Conservation (phyloP, 2,329 filamentous ascomycete genomes). For the Clathrospora elynae region DNA sequence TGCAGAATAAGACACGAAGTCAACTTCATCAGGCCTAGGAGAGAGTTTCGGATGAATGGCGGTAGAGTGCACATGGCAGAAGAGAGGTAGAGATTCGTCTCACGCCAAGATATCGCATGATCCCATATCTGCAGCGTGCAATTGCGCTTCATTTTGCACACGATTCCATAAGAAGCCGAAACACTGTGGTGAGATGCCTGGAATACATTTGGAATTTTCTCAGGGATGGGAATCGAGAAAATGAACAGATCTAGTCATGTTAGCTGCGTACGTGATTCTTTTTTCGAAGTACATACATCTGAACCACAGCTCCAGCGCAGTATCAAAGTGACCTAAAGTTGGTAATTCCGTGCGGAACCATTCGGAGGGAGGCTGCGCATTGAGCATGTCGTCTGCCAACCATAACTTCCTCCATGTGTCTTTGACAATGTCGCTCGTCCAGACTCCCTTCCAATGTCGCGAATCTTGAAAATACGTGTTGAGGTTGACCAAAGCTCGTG, state of each 20-base stretch:
- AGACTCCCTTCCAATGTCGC: conserved; percentile 54
- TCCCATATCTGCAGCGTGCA: conserved; percentile 68
- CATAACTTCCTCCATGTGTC: conserved; percentile 54
- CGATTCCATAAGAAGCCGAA: conserved; percentile 64
- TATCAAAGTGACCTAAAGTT: conserved; percentile 54
- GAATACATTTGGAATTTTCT: conserved; percentile 63
- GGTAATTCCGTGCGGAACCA: conserved; percentile 55
- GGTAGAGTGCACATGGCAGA: conserved; percentile 50
- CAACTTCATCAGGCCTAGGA: conserved; percentile 49
- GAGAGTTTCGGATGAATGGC: conserved; percentile 49
- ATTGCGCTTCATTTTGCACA: conserved; percentile 65
- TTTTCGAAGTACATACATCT: conserved; percentile 40
- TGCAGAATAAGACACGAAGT: conserved; percentile 50
- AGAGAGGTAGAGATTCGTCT: conserved; percentile 53
- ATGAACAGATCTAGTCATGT: conserved; percentile 55
- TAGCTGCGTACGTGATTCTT: conserved; percentile 3
- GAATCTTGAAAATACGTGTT: conserved; percentile 54
- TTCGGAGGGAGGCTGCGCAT: conserved; percentile 49
- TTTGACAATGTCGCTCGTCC: conserved; percentile 55
- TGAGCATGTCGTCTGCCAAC: conserved; percentile 53
- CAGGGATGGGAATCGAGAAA: conserved; percentile 62
- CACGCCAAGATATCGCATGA: conserved; percentile 66
- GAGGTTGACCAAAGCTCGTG: conserved; percentile 49
- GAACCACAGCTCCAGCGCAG: conserved; percentile 54
- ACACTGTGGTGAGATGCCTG: conserved; percentile 68